Conservation (phyloP, 2,329 filamentous ascomycete species). For the Ustulina deusta region DNA sequence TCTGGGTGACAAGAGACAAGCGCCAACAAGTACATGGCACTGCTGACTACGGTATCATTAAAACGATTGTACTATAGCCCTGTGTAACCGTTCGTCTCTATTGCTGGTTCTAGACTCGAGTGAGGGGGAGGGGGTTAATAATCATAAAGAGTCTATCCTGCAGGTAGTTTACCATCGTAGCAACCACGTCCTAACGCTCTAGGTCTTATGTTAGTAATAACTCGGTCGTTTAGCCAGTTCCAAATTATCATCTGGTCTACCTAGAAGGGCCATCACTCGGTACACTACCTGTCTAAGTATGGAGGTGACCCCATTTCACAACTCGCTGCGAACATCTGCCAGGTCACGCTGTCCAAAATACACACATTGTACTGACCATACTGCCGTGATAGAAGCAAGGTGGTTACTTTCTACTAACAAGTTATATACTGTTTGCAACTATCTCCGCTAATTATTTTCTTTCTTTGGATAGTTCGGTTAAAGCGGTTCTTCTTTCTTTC, state of each 20-base stretch:
- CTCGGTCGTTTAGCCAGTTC: background rate
- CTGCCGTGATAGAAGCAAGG: background rate
- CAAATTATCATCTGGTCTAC: background rate
- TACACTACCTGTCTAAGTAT: background rate
- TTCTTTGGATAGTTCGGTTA: background rate
- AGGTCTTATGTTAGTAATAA: constrained; percentile 3
- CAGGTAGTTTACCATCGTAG: background rate
- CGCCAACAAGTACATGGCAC: background rate
- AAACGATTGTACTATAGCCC: background rate
- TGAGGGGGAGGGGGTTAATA: background rate
- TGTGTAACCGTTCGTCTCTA: background rate
- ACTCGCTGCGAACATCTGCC: background rate
- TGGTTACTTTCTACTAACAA: background rate
- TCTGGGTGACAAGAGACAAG: background rate
- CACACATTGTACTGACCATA: background rate
- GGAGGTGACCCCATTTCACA: background rate
- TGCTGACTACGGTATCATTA: background rate
- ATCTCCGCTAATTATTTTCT: background rate
- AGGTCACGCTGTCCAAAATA: constrained; percentile 1
- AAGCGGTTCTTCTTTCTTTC: background rate
- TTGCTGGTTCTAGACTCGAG: background rate
- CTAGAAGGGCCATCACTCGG: background rate
- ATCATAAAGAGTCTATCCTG: background rate
- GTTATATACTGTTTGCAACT: background rate
- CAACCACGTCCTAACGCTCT: background rate